Conservation (phyloP, 768 basidiomycete genomes). For the Tricholoma flavovirens region DNA sequence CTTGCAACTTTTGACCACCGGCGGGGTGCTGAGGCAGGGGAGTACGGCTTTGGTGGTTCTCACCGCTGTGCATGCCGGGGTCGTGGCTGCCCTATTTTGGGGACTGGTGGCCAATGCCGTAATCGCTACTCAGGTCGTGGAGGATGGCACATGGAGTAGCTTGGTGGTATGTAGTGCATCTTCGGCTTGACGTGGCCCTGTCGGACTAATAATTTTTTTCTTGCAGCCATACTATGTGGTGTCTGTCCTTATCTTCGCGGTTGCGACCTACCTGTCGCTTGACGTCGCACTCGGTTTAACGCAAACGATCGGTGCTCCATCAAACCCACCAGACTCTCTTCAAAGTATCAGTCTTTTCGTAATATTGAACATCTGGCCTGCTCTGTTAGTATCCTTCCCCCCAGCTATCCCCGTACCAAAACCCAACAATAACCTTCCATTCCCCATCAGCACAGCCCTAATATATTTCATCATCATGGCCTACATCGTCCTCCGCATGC, state of each 20-base stretch:
- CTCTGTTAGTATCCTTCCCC: constrained; percentile 7
- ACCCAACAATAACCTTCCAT: no score
- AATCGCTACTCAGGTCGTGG: constrained; percentile 85
- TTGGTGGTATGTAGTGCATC: constrained; percentile 46
- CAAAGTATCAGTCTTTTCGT: constrained; percentile 75
- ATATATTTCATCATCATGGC: constrained; percentile 46
- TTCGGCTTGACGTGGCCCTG: background rate
- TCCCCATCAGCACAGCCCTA: no score
- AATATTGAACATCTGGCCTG: constrained; percentile 73
- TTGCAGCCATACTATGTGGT: constrained; percentile 60
- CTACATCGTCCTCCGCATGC: constrained; percentile 69
- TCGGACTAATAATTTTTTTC: background rate
- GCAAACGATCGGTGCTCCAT: constrained; percentile 46
- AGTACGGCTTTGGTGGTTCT: constrained; percentile 61
- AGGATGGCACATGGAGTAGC: constrained; percentile 78
- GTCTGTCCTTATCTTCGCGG: constrained; percentile 53
- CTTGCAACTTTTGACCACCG: constrained; percentile 78
- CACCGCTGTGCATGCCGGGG: constrained; percentile 73
- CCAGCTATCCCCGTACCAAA: background rate
- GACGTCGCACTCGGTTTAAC: constrained; percentile 75
- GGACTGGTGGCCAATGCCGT: constrained; percentile 67
- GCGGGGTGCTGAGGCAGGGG: constrained; percentile 75
- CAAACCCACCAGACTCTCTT: constrained; percentile 50
- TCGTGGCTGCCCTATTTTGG: constrained; percentile 79
- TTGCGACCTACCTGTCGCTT: constrained; percentile 78